Base-by-base conservation (phyloP, 257 asterid species). In the Plantago major region DNA sequence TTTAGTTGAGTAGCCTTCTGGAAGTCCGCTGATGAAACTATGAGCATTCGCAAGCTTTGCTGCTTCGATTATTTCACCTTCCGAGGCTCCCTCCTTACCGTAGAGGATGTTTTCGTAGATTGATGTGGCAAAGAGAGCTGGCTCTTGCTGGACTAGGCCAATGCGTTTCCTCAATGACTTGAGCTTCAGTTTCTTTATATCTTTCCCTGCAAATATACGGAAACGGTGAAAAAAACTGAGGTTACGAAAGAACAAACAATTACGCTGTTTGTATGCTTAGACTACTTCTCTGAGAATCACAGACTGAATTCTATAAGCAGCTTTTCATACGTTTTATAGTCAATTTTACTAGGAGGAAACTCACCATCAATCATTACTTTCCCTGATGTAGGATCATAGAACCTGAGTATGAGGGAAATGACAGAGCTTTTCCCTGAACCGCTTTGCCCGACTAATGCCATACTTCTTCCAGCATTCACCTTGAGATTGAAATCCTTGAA, bases 361-460 rank as follows among this genome's bases (percentile, higher is more conserved):
- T 76, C 62, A 92, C 99, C 96, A 54, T 89, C 97, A 5, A 93
- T 78, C 81, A 87, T 58, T 14, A 87, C 68, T 72, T 76, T 89
- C 38, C 99, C 99, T 0, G 92, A 78, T 19, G 76, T 71, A 47
- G 99, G 99, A 72, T 93, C 99, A 13, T 93, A 93, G 63, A 93
- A 93, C 26, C 99, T 71, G 74, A 93, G 88, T 4, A 89, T 75
- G 28, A 93, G 92, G 55, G 97, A 62, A 30, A 93, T 76, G 59
- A 93, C 94, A n/a, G 99, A 87, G 84, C 97, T 89, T 78, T 93
- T 93, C 46, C 99, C 99, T 0, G 97, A 93, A 22, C 99, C 99
- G 72, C 99, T 93, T 66, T 89, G 97, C 38, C 99, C 99, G 1
- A 89, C 99, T 46, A 93, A 64, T 1, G 97, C 97, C 87, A 93